Evolutionary conservation across 768 basidiomycete species (phyloP), one percentile per base, ranked within the genome.

Genomic region (Pisolithus orientalis): DNA sequence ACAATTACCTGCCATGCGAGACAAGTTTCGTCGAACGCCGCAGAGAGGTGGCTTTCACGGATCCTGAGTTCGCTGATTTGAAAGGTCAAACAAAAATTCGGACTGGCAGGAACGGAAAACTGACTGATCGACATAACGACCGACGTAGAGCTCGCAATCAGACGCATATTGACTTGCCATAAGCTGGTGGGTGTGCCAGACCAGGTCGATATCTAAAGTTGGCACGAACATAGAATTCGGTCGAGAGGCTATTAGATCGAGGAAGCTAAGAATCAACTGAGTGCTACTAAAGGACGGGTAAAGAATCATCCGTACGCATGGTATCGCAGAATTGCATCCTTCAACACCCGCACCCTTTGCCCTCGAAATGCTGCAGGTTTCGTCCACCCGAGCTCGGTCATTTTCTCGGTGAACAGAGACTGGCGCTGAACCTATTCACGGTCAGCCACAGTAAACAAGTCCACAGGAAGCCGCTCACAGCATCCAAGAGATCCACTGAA

Each of bases 151-250:
- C 46, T 57, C 56, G 47, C 75, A 75, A 51, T 79, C 73, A 0
- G 37, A 44, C 7, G 64, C 59, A 60, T 85, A 84, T 34, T 65
- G 63, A 0, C 49, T 44, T 0, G 69, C 68, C 55, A 72, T 65
- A 1, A 85, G 69, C 57, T 84, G 83, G 54, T 85, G 82, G 0
- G 82, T 81, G 54, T 87, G 84, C 83, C 83, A 85, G 1, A 73
- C 79, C 24, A 87, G 71, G 57, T 85, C 84, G 43, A 85, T 83
- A 53, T 85, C 83, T 16, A 85, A 64, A 0, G 81, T 83, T 7
- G 80, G 79, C 2, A 80, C 78, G 25, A 74, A 71, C 60, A 77
- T 73, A 0, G 68, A 64, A 4, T 59, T 60, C 2, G 75, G 71
- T 0, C 72, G 71, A 9, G 72, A 70, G 5, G 73, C 61, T 65